phyloP scores from a whole-genome alignment of 768 basidiomycete species.

The Mycena galericulata region DNA sequence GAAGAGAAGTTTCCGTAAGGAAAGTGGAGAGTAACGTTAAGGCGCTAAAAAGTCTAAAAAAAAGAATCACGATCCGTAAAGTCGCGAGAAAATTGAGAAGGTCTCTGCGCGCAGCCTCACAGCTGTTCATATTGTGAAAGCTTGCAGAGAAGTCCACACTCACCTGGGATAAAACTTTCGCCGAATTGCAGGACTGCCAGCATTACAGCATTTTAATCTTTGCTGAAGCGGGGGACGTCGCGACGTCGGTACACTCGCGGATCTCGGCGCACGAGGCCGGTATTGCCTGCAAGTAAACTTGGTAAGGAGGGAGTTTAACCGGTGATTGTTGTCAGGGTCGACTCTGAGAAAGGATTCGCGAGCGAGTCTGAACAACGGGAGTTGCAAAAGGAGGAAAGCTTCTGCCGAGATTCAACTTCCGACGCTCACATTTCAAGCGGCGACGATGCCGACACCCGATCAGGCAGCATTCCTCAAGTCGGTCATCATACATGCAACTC shows the following conservation, averaged over 20 bases:
- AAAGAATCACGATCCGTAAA: neutral
- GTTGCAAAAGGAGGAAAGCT: neutral
- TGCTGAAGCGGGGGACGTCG: neutral
- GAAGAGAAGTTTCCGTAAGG: constrained; percentile 18
- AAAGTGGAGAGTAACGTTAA: constrained; percentile 24
- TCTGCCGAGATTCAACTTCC: too few relatives aligned
- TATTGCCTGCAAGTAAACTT: too few relatives aligned
- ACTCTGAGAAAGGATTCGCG: too few relatives aligned
- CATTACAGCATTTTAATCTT: neutral
- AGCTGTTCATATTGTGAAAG: too few relatives aligned
- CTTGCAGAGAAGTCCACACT: neutral
- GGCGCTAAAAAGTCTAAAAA: constrained; percentile 20
- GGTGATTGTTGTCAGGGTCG: neutral
- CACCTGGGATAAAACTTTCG: too few relatives aligned
- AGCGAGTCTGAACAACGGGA: neutral
- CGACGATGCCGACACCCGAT: too few relatives aligned
- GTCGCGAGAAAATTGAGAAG: neutral
- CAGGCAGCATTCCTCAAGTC: too few relatives aligned
- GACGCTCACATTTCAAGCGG: too few relatives aligned
- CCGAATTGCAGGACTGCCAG: too few relatives aligned
- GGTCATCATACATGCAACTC: too few relatives aligned
- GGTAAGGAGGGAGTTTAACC: too few relatives aligned
- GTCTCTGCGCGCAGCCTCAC: neutral
- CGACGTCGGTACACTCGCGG: neutral
- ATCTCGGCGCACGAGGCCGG: neutral